Base-by-base conservation (phyloP, 2,329 filamentous ascomycete genomes). In the Camillea tinctor region DNA sequence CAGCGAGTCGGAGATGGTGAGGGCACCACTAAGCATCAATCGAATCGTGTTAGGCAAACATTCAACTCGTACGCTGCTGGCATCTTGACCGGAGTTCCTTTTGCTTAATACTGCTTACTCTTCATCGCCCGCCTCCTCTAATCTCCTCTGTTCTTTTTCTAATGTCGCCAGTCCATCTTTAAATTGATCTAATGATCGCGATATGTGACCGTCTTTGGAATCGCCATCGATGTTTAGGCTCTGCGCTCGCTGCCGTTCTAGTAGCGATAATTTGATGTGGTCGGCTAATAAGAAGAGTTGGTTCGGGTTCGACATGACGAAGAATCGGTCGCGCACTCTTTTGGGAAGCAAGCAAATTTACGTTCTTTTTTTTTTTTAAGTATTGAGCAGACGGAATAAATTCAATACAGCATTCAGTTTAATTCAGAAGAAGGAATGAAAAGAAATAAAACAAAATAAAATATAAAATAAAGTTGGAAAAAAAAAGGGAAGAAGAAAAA, bases 261-360 rank as follows among this genome's bases (percentile, higher is more conserved):
- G 87, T 17, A 99, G 84, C 15, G 93, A 97, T 63, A 98, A 86
- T 78, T 98, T 97, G 82, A 98, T 91, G 77, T 98, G 94, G 79
- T 99, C 95, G 71, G 93, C 92, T 60, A 98, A 87, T 57, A 98
- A 89, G 74, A 93, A 92, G 67, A 98, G 88, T 76, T 97, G 93
- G 71, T 87, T 88, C 48, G 84, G 77, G 68, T 83, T 88, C 64
- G 82, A 78, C 83, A 85, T 85, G 71, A 62, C 36, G 36, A n/a
- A n/a, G 26, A 11, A 30, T 30, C 26, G 26, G 13, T 30, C 26
- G 26, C 26, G 13, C 36, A 15, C 36, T 11, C 36, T 44, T 15
- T 15, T 15, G 36, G n/a, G n/a, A n/a, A n/a, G n/a, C n/a, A 44
- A 15, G 36, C 13, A n/a, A 17, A n/a, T 44, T 3, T 44, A 17